Evolutionary conservation across 1,284 basidiomycete species (phyloP).

Genomic region (Cutaneotrichosporon sp.): DNA sequence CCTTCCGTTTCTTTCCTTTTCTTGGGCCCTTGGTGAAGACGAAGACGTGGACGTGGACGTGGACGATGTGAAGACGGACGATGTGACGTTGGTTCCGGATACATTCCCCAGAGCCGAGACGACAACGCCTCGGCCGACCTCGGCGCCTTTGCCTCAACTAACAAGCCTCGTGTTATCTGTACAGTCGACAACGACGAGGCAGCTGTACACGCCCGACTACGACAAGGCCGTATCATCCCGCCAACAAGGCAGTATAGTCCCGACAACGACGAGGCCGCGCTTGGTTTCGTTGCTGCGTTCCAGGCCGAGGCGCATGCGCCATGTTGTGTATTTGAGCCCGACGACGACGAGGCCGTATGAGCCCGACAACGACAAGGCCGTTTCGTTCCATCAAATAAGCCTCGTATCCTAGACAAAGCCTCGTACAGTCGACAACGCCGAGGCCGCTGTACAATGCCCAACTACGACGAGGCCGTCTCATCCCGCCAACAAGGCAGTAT

Average conservation of each 20-base stretch:
- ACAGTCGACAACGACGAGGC: slow-evolving; percentile 1
- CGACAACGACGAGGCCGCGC: slow-evolving; percentile 2
- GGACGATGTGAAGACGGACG: background rate
- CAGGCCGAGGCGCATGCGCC: background rate
- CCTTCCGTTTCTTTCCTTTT: background rate
- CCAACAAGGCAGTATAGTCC: background rate
- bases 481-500: background rate
- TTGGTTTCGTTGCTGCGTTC: background rate
- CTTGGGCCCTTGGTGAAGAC: background rate
- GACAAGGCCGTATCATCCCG: slow-evolving; percentile 1
- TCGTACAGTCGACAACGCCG: too few species aligned
- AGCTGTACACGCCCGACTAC: background rate
- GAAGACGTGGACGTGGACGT: too few species aligned
- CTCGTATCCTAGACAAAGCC: too few species aligned
- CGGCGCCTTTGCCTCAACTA: background rate
- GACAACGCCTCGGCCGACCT: slow-evolving; percentile 7
- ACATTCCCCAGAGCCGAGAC: background rate
- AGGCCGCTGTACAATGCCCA: too few species aligned
- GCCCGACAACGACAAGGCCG: background rate
- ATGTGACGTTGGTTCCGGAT: too few species aligned
- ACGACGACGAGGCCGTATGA: background rate
- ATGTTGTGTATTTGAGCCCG: background rate
- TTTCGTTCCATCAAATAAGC: too few species aligned
- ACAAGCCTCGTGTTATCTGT: background rate
- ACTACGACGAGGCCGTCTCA: background rate